Conservation (phyloP, 805 yeast species). For the Gaillardinia entomophila region DNA sequence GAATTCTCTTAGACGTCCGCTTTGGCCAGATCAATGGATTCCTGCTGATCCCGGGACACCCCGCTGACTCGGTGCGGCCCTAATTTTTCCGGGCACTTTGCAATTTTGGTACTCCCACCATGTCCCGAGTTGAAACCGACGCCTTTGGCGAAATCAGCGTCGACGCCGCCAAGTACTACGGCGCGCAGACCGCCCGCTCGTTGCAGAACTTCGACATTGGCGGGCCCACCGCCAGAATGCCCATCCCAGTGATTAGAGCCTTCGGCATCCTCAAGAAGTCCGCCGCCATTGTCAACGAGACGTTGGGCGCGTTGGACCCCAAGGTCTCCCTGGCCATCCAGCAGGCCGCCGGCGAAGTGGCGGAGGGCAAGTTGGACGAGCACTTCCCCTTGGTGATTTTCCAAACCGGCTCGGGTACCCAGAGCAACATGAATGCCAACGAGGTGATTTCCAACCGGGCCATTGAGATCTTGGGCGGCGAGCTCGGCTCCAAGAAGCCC, state of each 20-base stretch:
- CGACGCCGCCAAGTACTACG: slow-evolving; percentile 29
- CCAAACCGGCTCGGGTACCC: slow-evolving; percentile 39
- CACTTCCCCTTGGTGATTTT: slow-evolving; percentile 37
- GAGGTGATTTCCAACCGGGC: slow-evolving; percentile 36
- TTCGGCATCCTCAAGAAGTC: slow-evolving; percentile 34
- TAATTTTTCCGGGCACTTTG: neutral
- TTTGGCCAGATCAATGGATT: too few species aligned
- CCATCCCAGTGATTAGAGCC: slow-evolving; percentile 27
- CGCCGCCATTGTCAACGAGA: slow-evolving; percentile 32
- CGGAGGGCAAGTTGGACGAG: slow-evolving; percentile 31
- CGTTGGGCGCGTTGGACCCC: slow-evolving; percentile 26
- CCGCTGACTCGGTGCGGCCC: too few species aligned
- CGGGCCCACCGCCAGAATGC: slow-evolving; percentile 27
- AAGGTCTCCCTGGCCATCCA: slow-evolving; percentile 27
- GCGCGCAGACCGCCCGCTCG: slow-evolving; percentile 36
- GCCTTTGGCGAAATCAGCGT: slow-evolving; percentile 36
- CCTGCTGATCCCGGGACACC: too few species aligned
- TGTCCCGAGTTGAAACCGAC: slow-evolving; percentile 28
- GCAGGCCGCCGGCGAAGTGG: slow-evolving; percentile 33
- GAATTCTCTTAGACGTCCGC: too few species aligned
- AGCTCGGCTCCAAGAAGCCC: slow-evolving; percentile 30
- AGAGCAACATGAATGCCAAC: slow-evolving; percentile 36
- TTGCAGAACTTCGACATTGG: slow-evolving; percentile 34
- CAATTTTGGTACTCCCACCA: neutral
- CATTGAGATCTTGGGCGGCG: slow-evolving; percentile 34